These are phyloP conservation scores for Lagenaria siceraria DNA, from an alignment of 306 rosid genomes.

Conservation along the genomic window DNA sequence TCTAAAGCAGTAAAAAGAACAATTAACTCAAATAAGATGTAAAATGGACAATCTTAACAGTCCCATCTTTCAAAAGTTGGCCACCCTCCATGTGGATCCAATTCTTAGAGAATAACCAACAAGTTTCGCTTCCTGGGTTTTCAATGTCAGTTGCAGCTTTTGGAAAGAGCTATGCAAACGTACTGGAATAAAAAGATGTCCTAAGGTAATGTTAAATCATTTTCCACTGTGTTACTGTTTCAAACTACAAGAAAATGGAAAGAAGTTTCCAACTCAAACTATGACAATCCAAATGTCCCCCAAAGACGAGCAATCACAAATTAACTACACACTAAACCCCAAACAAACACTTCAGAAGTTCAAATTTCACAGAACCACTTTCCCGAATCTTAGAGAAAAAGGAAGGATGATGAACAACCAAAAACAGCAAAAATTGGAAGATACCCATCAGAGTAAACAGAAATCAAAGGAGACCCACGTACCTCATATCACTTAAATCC, in stretches of 20 bases:
- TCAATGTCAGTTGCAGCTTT: not conserved
- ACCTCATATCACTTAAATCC: constrained; percentile 24
- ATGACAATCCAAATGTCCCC: not conserved
- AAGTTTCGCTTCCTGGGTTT: not conserved
- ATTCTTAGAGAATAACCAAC: not conserved
- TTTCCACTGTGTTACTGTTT: not conserved
- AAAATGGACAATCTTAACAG: not conserved
- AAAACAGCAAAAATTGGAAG: constrained; percentile 3
- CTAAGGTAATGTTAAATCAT: not conserved
- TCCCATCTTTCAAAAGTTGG: not conserved
- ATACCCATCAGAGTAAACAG: constrained; percentile 3
- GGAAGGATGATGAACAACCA: not conserved
- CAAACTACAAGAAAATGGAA: not conserved
- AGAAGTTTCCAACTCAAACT: not conserved
- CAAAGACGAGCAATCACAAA: not conserved
- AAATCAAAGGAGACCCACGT: constrained; percentile 14
- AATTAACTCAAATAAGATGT: not conserved
- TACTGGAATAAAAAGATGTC: not conserved
- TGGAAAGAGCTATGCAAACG: not conserved
- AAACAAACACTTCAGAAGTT: not conserved
- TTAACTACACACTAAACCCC: not conserved
- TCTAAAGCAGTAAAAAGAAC: not conserved
- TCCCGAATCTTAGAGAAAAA: not conserved
- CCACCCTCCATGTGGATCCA: not conserved
- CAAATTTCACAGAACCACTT: not conserved